phyloP scores from a whole-genome alignment of 768 basidiomycete species.

The Lentinula detonsa region DNA sequence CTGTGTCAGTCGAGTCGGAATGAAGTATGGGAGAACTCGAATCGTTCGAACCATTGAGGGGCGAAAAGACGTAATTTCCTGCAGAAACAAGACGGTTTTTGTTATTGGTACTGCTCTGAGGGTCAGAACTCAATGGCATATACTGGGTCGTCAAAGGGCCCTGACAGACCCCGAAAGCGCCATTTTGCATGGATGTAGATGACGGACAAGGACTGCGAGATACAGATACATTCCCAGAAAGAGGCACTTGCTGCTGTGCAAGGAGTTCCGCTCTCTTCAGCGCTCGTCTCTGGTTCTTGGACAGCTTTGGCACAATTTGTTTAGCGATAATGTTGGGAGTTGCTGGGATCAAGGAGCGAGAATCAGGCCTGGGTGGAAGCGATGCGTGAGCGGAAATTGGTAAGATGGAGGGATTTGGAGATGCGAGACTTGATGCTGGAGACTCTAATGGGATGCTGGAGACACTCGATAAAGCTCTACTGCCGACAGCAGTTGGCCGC shows the following conservation, averaged over 20 bases:
- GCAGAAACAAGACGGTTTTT: background rate
- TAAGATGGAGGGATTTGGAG: background rate
- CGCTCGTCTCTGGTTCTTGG: background rate
- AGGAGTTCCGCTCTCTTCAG: background rate
- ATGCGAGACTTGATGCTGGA: background rate
- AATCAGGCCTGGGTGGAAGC: background rate
- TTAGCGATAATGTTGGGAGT: background rate
- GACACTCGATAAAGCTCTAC: background rate
- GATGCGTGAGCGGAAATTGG: background rate
- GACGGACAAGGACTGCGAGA: background rate
- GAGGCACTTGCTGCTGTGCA: background rate
- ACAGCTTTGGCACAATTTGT: background rate
- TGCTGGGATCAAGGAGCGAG: background rate
- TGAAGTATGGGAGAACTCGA: background rate
- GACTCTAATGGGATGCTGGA: background rate
- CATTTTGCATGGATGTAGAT: background rate
- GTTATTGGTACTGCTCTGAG: background rate
- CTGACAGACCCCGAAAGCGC: background rate
- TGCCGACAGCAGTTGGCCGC: background rate
- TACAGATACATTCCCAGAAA: background rate
- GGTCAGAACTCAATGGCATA: background rate
- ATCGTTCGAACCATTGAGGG: background rate
- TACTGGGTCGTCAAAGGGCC: background rate
- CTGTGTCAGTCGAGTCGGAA: background rate
- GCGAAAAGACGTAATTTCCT: background rate